These are phyloP conservation scores for Suhomyces taliae DNA, from an alignment of 1,139 yeast genomes.

Conservation along the genomic window DNA sequence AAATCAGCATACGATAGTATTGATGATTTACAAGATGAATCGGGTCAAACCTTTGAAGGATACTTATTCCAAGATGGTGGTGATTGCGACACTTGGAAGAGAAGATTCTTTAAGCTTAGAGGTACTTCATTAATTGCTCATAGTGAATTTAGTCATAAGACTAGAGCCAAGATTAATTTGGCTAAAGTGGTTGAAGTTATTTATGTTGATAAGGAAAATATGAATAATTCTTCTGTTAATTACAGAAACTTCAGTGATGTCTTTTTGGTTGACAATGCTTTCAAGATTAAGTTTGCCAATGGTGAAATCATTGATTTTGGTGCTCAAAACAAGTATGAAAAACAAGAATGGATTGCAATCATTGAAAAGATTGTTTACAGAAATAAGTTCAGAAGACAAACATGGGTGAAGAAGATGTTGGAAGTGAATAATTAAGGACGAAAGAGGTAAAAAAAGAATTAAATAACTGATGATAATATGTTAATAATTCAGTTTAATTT, in stretches of 20 bases:
- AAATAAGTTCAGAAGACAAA: slow-evolving; percentile 59
- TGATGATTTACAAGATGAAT: slow-evolving; percentile 44
- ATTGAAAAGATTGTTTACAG: slow-evolving; percentile 55
- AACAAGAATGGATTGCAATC: slow-evolving; percentile 54
- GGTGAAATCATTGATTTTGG: slow-evolving; percentile 72
- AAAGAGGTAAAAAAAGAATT: background rate
- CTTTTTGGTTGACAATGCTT: slow-evolving; percentile 60
- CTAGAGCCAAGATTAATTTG: slow-evolving; percentile 67
- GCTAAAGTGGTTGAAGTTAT: slow-evolving; percentile 57
- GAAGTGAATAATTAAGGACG: background rate
- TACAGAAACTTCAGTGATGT: slow-evolving; percentile 65
- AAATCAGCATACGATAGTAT: slow-evolving; percentile 56
- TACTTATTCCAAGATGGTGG: slow-evolving; percentile 79
- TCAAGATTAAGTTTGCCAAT: slow-evolving; percentile 62
- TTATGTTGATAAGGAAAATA: slow-evolving; percentile 48
- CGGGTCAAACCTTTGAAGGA: slow-evolving; percentile 50
- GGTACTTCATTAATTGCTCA: slow-evolving; percentile 67
- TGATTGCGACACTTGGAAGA: slow-evolving; percentile 63
- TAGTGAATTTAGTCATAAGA: slow-evolving; percentile 59
- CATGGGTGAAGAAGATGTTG: slow-evolving; percentile 65
- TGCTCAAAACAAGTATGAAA: slow-evolving; percentile 59
- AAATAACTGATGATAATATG: too few relatives aligned
- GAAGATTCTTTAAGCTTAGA: slow-evolving; percentile 58
- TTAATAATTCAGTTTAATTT: too few relatives aligned
- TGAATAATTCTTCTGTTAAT: slow-evolving; percentile 29